Evolutionary conservation across 495 filamentous ascomycete genomes (phyloP).

Genomic region (Xylaria scruposa): DNA sequence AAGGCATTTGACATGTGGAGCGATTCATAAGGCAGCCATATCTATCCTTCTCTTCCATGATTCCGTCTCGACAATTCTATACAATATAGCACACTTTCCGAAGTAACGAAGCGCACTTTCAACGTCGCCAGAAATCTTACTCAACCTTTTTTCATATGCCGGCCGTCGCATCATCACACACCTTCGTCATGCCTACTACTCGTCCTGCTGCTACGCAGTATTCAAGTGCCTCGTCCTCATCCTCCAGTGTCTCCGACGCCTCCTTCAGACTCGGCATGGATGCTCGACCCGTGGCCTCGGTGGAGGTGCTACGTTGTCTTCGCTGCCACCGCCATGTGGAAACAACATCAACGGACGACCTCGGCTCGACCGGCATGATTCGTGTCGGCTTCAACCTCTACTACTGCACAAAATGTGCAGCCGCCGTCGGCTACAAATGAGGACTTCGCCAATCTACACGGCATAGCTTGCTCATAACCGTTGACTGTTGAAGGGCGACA

Average conservation of each 20-base stretch:
- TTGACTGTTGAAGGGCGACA: background rate
- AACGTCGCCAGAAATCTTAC: background rate
- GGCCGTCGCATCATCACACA: background rate
- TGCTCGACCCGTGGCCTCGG: constrained; percentile 51
- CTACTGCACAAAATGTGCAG: constrained; percentile 77
- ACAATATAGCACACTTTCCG: background rate
- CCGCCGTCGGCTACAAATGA: constrained; percentile 75
- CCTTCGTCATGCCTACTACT: constrained; percentile 28
- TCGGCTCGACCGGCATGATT: constrained; percentile 62
- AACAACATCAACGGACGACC: constrained; percentile 61
- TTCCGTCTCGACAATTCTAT: background rate
- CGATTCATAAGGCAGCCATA: constrained; percentile 22
- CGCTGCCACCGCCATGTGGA: constrained; percentile 62
- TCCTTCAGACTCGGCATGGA: constrained; percentile 53
- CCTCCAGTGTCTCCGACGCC: constrained; percentile 50
- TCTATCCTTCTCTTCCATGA: background rate
- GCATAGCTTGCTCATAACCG: background rate
- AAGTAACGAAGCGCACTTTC: background rate
- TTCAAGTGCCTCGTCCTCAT: constrained; percentile 45
- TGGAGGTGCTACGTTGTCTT: constrained; percentile 61
- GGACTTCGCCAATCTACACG: background rate
- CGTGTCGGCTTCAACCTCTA: constrained; percentile 79
- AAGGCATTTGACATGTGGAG: constrained; percentile 15
- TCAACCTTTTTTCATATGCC: background rate
- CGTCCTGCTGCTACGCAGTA: constrained; percentile 47